Base-by-base conservation (phyloP, 1,284 basidiomycete genomes). In the Phylloporus sp. region DNA sequence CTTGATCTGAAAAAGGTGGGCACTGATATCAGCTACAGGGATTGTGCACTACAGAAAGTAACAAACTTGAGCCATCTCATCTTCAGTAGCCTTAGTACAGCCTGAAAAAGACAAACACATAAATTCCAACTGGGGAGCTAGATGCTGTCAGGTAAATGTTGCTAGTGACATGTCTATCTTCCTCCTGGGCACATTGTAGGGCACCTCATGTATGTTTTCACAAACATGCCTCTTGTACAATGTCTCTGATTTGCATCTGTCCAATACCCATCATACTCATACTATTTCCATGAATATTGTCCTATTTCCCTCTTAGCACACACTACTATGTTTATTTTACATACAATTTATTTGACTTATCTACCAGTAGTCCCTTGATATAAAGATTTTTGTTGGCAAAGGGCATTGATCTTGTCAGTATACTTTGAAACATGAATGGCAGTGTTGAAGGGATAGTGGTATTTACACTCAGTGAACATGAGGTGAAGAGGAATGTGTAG, bases 11-110 rank as follows among this genome's bases (percentile, higher is more conserved):
- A 98, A 81, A 93, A 93, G 75, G 89, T 94, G 20, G 96, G 95
- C 1, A 95, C 94, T 66, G 97, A 97, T 45, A 95, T 99, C 49
- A 96, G 94, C 75, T 99, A 98, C 77, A 98, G 97, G 17, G 97
- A 99, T 80, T 88, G 97, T 65, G 93, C 95, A 19, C 83, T 98
- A 55, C 88, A 95, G 65, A 87, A 95, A 75, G 94, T 96, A 49
- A 94, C 91, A 72, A 94, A 92, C 77, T 92, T 92, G 23, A 94
- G 93, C 77, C 89, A 91, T 63, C 82, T 94, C 69, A 94, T 92
- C 76, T 94, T 94, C 78, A 91, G 91, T 23, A 93, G 92, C 75
- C 81, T 93, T 58, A 91, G 89, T 75, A 87, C 86, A 29, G 81
- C 85, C 56, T 88, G 89, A 63, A 85, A 85, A 75, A 86, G 85